Percentiles rank a stretch among this genome's conserved stretches.
phyloP scores from a whole-genome alignment of 2,329 filamentous ascomycete genomes.

The Trichoderma endophyticum region DNA sequence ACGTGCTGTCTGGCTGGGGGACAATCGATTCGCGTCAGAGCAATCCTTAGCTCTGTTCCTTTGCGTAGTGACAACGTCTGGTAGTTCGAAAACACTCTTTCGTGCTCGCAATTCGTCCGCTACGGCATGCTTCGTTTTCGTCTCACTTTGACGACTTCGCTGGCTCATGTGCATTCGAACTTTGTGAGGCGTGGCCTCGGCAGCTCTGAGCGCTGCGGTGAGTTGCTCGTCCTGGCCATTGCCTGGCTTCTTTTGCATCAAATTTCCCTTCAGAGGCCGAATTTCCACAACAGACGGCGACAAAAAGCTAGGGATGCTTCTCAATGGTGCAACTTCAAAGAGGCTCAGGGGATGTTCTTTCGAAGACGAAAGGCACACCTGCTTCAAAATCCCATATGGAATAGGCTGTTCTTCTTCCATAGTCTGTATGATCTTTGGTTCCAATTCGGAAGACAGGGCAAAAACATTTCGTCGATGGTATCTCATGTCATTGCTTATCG shows the following conservation, averaged over 20 bases:
- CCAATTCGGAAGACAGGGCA: neutral
- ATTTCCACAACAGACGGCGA: slow-evolving; percentile 7
- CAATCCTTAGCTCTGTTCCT: neutral
- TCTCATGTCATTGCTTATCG: neutral
- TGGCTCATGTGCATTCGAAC: neutral
- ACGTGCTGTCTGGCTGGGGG: neutral
- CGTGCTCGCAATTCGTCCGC: neutral
- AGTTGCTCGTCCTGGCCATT: slow-evolving; percentile 19
- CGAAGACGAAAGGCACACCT: neutral
- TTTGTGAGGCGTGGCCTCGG: slow-evolving; percentile 16
- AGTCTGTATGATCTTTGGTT: neutral
- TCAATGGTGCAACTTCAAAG: slow-evolving; percentile 3
- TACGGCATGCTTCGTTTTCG: neutral
- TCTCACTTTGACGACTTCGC: neutral
- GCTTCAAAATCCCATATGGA: slow-evolving; percentile 6
- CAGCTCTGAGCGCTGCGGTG: slow-evolving; percentile 13
- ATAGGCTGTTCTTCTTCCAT: neutral
- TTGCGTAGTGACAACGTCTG: neutral
- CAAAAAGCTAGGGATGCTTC: neutral
- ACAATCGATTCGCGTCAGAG: neutral
- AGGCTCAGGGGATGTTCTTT: slow-evolving; percentile 5
- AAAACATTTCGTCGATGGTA: neutral
- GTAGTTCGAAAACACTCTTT: neutral
- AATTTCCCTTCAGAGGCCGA: neutral
- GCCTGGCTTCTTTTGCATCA: neutral